These are phyloP conservation scores for Tulasnella sp. DNA, from an alignment of 768 basidiomycete species.

Conservation along the genomic window DNA sequence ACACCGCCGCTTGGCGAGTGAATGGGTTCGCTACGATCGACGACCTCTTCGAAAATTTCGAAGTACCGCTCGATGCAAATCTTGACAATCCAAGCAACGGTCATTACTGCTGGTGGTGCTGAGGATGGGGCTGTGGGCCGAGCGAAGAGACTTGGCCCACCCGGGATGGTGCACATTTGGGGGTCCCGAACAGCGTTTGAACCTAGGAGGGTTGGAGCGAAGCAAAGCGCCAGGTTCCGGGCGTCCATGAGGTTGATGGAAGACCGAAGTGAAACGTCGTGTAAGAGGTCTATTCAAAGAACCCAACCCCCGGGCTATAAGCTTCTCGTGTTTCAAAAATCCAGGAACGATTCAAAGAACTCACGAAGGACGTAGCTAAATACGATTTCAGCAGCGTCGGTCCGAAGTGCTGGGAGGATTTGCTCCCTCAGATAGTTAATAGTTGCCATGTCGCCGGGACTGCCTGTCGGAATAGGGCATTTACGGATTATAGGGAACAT, in stretches of 20 bases:
- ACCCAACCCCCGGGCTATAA: not conserved
- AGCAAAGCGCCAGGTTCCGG: constrained; percentile 76
- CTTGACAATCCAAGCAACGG: constrained; percentile 71
- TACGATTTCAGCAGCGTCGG: constrained; percentile 51
- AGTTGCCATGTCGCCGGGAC: constrained; percentile 59
- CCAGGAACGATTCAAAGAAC: constrained; percentile 39
- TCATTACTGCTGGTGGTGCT: constrained; percentile 44
- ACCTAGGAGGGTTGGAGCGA: constrained; percentile 78
- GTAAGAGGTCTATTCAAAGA: constrained; percentile 63
- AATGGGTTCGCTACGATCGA: constrained; percentile 58
- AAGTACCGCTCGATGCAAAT: constrained; percentile 82
- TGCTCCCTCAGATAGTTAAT: constrained; percentile 69
- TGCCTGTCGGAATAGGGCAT: constrained; percentile 63
- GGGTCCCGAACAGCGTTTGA: constrained; percentile 71
- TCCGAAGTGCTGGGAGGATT: constrained; percentile 62
- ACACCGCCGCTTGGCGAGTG: constrained; percentile 29
- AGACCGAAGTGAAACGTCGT: constrained; percentile 73
- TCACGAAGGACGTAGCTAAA: constrained; percentile 69
- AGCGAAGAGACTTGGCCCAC: constrained; percentile 48
- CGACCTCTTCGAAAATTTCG: constrained; percentile 83
- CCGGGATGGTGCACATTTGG: constrained; percentile 68
- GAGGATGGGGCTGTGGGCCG: constrained; percentile 22
- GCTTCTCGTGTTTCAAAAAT: constrained; percentile 27
- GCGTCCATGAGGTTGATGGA: constrained; percentile 79
- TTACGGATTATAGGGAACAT: constrained; percentile 66